Evolutionary conservation across 2,329 filamentous ascomycete species (phyloP), one percentile per base, ranked within the genome.

Genomic region (Teratosphaeria pseudoeucalypti): DNA sequence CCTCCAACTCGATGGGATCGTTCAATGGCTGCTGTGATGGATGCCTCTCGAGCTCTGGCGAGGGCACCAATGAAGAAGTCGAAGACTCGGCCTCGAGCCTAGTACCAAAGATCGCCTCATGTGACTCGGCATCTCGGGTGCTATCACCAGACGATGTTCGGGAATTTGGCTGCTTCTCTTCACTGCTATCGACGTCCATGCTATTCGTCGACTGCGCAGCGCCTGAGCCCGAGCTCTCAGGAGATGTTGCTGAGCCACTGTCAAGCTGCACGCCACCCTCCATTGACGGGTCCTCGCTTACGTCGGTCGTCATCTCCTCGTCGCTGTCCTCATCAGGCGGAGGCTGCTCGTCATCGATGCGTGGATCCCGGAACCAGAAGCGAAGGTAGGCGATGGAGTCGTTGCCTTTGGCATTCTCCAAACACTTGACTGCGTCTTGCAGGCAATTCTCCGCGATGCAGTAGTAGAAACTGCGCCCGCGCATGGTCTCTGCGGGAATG

Each of bases 371-470:
- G 68, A 88, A 92, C 82, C 85, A 89, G 72, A 95, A 95, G 19
- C 90, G 87, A 61, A 95, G 78, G 68, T 95, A 95, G 1, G 90
- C 90, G 67, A 95, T 94, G 1, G 90, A 95, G 71, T 95, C 89
- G 67, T 95, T 95, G 32, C 87, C 87, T 71, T 95, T 95, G 26
- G 90, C 90, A 64, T 87, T 88, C 73, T 95, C 90, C 34, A 95
- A 75, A 67, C 88, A 92, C 62, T 84, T 82, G 37, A 92, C 84
- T 3, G 89, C 89, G 66, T 94, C 88, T 9, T 82, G 77, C 32
- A 94, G 77, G 65, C 89, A 94, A 62, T 85, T 87, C 65, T 89
- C 84, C 60, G 88, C 83, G 56, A 95, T 94, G 69, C 88, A 92
- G 67, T 90, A 88, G 72, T 95, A 95, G 72, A 95, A 95, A 71